phyloP scores from a whole-genome alignment of 2,329 filamentous ascomycete genomes.

The Neonectria ditissima region DNA sequence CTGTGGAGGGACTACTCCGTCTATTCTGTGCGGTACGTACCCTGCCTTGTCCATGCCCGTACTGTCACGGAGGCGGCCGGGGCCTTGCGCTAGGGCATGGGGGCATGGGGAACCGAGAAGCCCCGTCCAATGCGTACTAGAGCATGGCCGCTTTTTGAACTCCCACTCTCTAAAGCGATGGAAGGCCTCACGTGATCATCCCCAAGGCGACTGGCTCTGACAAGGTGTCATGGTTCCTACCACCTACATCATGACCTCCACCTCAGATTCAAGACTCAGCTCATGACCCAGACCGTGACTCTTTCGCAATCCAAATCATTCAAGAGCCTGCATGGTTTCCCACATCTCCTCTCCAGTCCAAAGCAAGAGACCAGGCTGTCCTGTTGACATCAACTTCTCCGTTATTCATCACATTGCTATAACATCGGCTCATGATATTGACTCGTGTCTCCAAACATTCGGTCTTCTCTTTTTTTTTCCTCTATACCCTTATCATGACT shows the following conservation, averaged over 20 bases:
- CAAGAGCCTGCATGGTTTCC: neutral
- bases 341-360: neutral
- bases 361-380: neutral
- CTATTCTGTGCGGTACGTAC: neutral
- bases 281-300: neutral
- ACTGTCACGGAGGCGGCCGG: constrained; percentile 25
- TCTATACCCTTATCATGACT: constrained; percentile 30
- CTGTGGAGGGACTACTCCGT: neutral
- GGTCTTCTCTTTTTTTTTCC: constrained; percentile 34
- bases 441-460: constrained; percentile 13
- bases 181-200: constrained; percentile 2
- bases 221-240: neutral
- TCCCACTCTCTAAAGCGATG: neutral
- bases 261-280: neutral
- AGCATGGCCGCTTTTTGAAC: constrained; percentile 6
- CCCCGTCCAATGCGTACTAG: constrained; percentile 13
- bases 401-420: constrained; percentile 19
- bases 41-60: constrained; percentile 3
- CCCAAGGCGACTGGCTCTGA: neutral
- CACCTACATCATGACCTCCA: constrained; percentile 7
- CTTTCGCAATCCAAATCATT: too few relatives aligned
- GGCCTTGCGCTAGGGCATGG: constrained; percentile 14
- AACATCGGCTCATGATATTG: constrained; percentile 24
- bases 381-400: neutral
- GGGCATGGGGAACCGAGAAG: constrained; percentile 10